Percentiles rank a stretch among this genome's conserved stretches.
These are phyloP conservation scores for Copromyces sp. DNA, from an alignment of 495 filamentous ascomycete species.

Conservation along the genomic window DNA sequence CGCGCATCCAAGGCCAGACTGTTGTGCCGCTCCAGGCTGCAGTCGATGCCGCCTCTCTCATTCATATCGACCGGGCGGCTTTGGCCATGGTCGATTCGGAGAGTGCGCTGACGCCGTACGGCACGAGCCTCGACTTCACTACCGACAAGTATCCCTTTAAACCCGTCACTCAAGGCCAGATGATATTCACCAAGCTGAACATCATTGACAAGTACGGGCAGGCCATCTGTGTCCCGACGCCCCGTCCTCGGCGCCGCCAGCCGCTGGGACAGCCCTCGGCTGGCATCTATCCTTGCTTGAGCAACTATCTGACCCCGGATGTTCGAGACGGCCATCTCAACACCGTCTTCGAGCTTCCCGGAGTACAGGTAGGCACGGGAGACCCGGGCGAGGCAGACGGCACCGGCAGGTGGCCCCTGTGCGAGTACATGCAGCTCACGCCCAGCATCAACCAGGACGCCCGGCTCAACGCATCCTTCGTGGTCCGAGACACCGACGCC, in stretches of 20 bases:
- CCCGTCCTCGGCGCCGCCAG: not conserved
- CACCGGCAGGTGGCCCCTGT: conserved; percentile 6
- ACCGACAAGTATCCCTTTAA: conserved; percentile 25
- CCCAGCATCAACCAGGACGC: conserved; percentile 41
- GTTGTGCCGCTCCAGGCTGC: conserved; percentile 13
- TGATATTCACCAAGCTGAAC: conserved; percentile 34
- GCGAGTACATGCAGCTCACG: conserved; percentile 35
- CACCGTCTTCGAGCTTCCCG: conserved; percentile 6
- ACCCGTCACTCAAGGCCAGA: conserved; percentile 38
- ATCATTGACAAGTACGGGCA: conserved; percentile 45
- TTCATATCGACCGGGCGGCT: conserved; percentile 16
- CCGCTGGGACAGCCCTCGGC: conserved; percentile 1
- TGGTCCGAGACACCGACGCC: not conserved
- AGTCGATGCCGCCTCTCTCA: conserved; percentile 1
- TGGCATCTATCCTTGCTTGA: conserved; percentile 20
- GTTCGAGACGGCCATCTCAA: conserved; percentile 9
- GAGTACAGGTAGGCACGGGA: not conserved
- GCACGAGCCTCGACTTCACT: not conserved
- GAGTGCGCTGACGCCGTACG: conserved; percentile 23
- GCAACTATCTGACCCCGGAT: conserved; percentile 12
- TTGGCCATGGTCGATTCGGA: not conserved
- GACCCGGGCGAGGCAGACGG: not conserved
- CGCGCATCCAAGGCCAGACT: not conserved
- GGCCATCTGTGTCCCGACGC: conserved; percentile 21
- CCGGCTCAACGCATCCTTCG: conserved; percentile 33